phyloP scores from a whole-genome alignment of 192 early-diverging fungal species.

The Coemansia sp. region DNA sequence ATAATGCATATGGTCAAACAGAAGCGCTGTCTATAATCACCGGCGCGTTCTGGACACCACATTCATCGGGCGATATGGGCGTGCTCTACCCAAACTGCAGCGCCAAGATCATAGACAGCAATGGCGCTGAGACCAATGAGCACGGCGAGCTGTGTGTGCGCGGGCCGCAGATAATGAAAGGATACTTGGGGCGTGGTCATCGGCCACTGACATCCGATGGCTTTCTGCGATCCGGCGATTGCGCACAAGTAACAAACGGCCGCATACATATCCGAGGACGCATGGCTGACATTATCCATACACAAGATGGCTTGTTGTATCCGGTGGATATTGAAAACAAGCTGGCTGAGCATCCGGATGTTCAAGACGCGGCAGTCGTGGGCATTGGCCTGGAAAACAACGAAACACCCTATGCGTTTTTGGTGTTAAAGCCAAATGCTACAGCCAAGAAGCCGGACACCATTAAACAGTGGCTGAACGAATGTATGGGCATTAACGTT shows the following conservation, averaged over 20 bases:
- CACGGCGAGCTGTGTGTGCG: constrained; percentile 79
- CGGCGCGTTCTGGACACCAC: constrained; percentile 11
- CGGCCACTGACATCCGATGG: constrained; percentile 64
- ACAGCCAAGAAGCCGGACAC: neutral
- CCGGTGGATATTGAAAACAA: constrained; percentile 79
- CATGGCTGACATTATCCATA: constrained; percentile 83
- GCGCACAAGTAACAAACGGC: constrained; percentile 65
- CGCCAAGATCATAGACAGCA: constrained; percentile 36
- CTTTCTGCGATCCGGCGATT: constrained; percentile 79
- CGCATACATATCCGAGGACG: constrained; percentile 66
- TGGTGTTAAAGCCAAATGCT: constrained; percentile 13
- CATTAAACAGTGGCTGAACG: constrained; percentile 14
- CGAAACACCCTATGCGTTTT: constrained; percentile 13
- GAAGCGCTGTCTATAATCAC: constrained; percentile 30
- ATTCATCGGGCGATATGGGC: constrained; percentile 24
- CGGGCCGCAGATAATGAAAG: constrained; percentile 82
- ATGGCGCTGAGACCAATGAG: constrained; percentile 63
- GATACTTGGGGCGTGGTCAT: constrained; percentile 63
- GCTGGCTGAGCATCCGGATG: constrained; percentile 60
- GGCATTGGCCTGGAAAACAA: constrained; percentile 28
- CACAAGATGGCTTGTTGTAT: constrained; percentile 65
- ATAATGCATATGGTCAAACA: constrained; percentile 33
- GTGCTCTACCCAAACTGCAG: constrained; percentile 35
- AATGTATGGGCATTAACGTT: constrained; percentile 2
- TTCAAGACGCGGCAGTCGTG: constrained; percentile 68